A percentile compares a stretch with the other conserved stretches of the same genome.
Evolutionary conservation across 2,329 filamentous ascomycete genomes (phyloP).

Genomic region (Chrysoporthe deuterocubensis): DNA sequence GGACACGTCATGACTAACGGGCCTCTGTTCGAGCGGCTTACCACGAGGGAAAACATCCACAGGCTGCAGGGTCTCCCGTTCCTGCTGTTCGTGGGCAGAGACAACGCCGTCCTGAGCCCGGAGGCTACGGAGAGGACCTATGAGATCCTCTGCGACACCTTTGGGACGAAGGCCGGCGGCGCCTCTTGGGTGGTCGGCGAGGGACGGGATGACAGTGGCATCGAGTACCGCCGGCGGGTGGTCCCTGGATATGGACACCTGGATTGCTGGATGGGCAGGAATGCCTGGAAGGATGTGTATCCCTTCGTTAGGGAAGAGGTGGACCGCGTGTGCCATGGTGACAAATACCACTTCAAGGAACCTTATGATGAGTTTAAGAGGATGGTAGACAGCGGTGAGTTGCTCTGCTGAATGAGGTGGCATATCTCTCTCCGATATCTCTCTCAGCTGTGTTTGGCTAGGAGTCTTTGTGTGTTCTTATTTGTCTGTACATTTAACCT

Average conservation of each 20-base stretch:
- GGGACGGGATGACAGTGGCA: constrained; percentile 35
- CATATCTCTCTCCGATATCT: not conserved
- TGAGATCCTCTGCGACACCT: constrained; percentile 54
- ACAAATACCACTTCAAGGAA: constrained; percentile 47
- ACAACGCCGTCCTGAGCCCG: constrained; percentile 60
- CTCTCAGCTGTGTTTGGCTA: not conserved
- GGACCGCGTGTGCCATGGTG: constrained; percentile 53
- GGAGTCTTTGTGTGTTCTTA: not conserved
- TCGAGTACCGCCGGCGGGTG: constrained; percentile 55
- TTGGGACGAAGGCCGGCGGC: constrained; percentile 44
- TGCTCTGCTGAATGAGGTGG: constrained; percentile 39
- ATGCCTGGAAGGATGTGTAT: constrained; percentile 63
- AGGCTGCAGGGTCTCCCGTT: constrained; percentile 58
- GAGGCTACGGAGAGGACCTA: constrained; percentile 59
- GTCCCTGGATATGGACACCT: constrained; percentile 64
- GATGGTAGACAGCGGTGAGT: constrained; percentile 46
- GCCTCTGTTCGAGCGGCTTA: constrained; percentile 51
- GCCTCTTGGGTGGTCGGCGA: constrained; percentile 22
- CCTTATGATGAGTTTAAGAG: constrained; percentile 47
- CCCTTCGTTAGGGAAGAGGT: constrained; percentile 59
- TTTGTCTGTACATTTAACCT: not conserved
- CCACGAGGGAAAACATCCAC: constrained; percentile 53
- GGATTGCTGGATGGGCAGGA: constrained; percentile 65
- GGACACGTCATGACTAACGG: constrained; percentile 58
- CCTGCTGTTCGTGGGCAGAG: constrained; percentile 57